Evolutionary conservation across 371 early-diverging fungal species (phyloP).

Genomic region (Circinella umbellata): DNA sequence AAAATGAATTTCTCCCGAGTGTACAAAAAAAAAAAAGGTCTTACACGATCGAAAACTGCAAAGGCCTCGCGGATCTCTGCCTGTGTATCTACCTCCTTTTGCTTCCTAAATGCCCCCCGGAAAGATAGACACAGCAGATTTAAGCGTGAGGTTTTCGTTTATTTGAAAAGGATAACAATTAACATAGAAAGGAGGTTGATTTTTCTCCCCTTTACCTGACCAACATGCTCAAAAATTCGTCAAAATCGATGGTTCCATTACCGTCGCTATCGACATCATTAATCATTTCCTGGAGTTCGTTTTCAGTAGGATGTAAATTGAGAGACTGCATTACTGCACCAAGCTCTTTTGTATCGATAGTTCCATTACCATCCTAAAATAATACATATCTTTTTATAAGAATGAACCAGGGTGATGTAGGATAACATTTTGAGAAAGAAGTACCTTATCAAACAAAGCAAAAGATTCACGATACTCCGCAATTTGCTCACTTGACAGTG

Average conservation of each 20-base stretch:
- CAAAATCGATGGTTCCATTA: conserved; percentile 23
- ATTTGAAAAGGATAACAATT: background rate
- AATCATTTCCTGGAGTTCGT: conserved; percentile 83
- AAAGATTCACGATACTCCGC: conserved; percentile 15
- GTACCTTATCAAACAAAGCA: conserved; percentile 18
- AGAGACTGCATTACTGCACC: conserved; percentile 91
- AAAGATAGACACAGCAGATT: no score
- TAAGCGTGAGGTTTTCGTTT: no score
- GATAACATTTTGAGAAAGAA: no score
- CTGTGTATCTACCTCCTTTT: conserved; percentile 35
- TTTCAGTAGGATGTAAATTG: conserved; percentile 78
- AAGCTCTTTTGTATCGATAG: conserved; percentile 81
- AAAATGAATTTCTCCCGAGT: no score
- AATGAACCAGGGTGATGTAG: background rate
- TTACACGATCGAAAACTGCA: conserved; percentile 50
- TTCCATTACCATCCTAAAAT: conserved; percentile 82
- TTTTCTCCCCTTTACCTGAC: background rate
- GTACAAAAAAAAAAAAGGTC: background rate
- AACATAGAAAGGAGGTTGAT: background rate
- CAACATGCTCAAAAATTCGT: conserved; percentile 25
- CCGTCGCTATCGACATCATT: conserved; percentile 89
- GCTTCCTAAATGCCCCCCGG: conserved; percentile 7
- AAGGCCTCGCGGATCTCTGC: conserved; percentile 55
- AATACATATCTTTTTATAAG: background rate
- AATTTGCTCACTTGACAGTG: conserved; percentile 16